These are phyloP conservation scores for Secale cereale DNA, from an alignment of 176 grass and related monocot genomes.

Conservation along the genomic window DNA sequence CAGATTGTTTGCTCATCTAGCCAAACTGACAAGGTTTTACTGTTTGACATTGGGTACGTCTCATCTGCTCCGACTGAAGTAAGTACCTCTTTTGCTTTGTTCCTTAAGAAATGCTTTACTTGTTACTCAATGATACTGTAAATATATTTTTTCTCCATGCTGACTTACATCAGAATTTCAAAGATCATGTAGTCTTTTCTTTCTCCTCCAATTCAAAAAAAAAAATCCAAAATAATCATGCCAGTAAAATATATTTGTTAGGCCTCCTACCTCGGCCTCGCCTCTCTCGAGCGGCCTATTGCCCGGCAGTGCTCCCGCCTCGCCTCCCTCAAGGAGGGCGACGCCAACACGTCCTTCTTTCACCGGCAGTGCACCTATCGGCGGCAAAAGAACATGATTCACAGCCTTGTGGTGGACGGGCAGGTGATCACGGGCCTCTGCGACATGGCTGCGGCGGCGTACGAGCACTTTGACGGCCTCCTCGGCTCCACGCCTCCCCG, in stretches of 20 bases:
- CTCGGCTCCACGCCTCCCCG: no score
- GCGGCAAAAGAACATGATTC: no score
- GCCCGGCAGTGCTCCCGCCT: no score
- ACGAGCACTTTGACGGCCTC: no score
- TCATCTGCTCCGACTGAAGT: slow-evolving; percentile 71
- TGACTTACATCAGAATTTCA: background rate
- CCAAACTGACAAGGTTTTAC: slow-evolving; percentile 52
- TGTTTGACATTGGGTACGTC: slow-evolving; percentile 78
- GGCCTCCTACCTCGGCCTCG: no score
- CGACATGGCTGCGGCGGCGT: no score
- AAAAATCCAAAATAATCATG: background rate
- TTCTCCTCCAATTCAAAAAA: slow-evolving; percentile 11
- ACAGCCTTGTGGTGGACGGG: no score
- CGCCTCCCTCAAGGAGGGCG: no score
- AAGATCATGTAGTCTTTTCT: background rate
- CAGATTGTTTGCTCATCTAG: slow-evolving; percentile 87
- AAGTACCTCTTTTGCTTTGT: slow-evolving; percentile 30
- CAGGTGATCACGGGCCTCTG: no score
- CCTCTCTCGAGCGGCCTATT: no score
- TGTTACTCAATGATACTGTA: background rate
- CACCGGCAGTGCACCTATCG: no score
- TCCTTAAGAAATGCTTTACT: slow-evolving; percentile 8
- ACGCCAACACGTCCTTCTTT: no score
- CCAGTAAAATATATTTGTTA: background rate
- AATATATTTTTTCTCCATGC: background rate